Evolutionary conservation across 495 filamentous ascomycete genomes (phyloP).

Genomic region (Xylaria scruposa): DNA sequence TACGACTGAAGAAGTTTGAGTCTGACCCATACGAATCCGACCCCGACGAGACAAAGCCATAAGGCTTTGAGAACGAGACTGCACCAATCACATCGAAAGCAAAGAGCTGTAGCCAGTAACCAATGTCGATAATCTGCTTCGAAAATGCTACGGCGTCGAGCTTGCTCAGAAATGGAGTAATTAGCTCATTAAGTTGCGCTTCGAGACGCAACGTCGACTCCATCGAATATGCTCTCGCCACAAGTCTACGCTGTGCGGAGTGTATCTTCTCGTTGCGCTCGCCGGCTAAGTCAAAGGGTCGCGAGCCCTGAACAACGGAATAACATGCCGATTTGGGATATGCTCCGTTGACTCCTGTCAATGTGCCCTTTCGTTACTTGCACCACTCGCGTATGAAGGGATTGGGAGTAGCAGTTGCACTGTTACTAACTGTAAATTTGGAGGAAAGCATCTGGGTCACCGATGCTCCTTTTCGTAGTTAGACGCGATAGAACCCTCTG

Average conservation of each 20-base stretch:
- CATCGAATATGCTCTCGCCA: conserved; percentile 28
- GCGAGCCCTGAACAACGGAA: conserved; percentile 18
- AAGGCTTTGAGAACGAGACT: conserved; percentile 26
- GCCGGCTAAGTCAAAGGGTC: conserved; percentile 24
- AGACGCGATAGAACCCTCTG: not conserved
- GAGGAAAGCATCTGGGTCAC: conserved; percentile 17
- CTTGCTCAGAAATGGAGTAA: conserved; percentile 1
- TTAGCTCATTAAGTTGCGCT: conserved; percentile 20
- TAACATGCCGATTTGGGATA: conserved; percentile 25
- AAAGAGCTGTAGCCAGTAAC: conserved; percentile 25
- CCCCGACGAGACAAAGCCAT: conserved; percentile 25
- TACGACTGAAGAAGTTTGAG: not conserved
- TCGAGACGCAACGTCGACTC: conserved; percentile 26
- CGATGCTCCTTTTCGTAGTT: conserved; percentile 12
- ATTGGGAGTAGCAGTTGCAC: not conserved
- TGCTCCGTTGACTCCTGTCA: conserved; percentile 1
- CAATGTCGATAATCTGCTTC: conserved; percentile 1
- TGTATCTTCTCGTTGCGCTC: conserved; percentile 30
- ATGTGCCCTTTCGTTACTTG: not conserved
- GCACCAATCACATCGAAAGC: conserved; percentile 27
- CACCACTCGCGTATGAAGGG: not conserved
- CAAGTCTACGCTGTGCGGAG: conserved; percentile 27
- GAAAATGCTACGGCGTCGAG: conserved; percentile 14
- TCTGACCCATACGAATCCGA: conserved; percentile 15
- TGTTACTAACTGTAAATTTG: conserved; percentile 15